A percentile compares a stretch with the other conserved stretches of the same genome.
Conservation (phyloP, 1,284 basidiomycete genomes). For the Entoloma clypeatum region DNA sequence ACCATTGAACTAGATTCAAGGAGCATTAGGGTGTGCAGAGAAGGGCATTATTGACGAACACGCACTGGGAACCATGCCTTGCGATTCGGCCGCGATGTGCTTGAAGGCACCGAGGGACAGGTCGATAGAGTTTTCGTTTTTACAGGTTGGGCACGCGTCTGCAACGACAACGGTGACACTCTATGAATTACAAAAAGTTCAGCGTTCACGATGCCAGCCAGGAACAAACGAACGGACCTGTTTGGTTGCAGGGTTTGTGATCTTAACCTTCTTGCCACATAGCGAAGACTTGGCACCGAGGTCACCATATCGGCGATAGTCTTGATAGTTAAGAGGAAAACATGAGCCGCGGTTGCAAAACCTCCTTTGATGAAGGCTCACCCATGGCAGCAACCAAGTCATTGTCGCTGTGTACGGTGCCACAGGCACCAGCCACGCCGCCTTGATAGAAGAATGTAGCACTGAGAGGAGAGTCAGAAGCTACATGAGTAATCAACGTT, state of each 20-base stretch:
- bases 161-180: constrained; percentile 62
- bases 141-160: constrained; percentile 86
- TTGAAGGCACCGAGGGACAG: constrained; percentile 76
- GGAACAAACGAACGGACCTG: constrained; percentile 29
- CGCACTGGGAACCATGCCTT: constrained; percentile 64
- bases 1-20: constrained; percentile 43
- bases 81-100: constrained; percentile 46
- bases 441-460: constrained; percentile 75
- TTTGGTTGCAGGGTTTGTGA: constrained; percentile 58
- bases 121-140: constrained; percentile 67
- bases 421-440: constrained; percentile 72
- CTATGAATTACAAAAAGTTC: constrained; percentile 19
- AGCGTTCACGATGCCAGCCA: neutral
- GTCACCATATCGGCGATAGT: constrained; percentile 50
- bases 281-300: constrained; percentile 43
- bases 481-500: constrained; percentile 15
- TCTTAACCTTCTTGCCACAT: constrained; percentile 63
- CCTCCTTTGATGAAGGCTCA: constrained; percentile 26
- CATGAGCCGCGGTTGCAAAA: constrained; percentile 1
- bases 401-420: constrained; percentile 59
- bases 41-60: constrained; percentile 14
- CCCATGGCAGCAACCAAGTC: constrained; percentile 70
- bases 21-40: constrained; percentile 9
- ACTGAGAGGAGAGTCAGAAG: constrained; percentile 28
- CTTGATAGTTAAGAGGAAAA: constrained; percentile 25